A percentile compares a stretch with the other conserved stretches of the same genome.
Conservation (phyloP, 2,329 filamentous ascomycete genomes). For the Calonectria pauciramosa region DNA sequence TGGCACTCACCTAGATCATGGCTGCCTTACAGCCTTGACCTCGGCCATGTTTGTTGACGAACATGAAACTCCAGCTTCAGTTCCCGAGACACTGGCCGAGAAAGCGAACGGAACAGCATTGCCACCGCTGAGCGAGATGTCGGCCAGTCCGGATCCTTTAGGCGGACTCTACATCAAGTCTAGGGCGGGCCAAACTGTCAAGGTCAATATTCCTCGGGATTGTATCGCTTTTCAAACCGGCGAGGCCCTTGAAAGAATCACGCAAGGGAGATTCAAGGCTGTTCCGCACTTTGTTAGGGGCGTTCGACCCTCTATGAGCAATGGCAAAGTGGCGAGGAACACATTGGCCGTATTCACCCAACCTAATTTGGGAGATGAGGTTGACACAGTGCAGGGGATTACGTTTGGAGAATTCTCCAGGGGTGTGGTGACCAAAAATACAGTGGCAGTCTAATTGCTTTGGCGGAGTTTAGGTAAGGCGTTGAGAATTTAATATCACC, state of each 20-base stretch:
- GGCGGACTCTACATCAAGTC: slow-evolving; percentile 95
- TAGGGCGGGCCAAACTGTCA: slow-evolving; percentile 83
- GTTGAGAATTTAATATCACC: background rate
- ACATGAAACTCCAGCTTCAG: slow-evolving; percentile 54
- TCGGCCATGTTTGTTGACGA: slow-evolving; percentile 98
- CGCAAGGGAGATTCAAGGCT: slow-evolving; percentile 87
- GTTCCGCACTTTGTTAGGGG: slow-evolving; percentile 97
- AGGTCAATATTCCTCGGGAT: slow-evolving; percentile 91
- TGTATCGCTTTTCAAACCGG: slow-evolving; percentile 97
- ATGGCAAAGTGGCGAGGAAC: slow-evolving; percentile 77
- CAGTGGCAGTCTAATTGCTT: slow-evolving; percentile 51
- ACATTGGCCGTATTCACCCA: slow-evolving; percentile 98
- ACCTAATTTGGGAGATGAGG: slow-evolving; percentile 87
- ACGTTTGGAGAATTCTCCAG: slow-evolving; percentile 84
- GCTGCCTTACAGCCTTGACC: slow-evolving; percentile 93
- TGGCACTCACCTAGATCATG: slow-evolving; percentile 90
- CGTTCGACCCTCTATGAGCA: slow-evolving; percentile 67
- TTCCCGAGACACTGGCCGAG: slow-evolving; percentile 39
- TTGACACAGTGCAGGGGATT: slow-evolving; percentile 76
- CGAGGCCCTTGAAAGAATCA: slow-evolving; percentile 91
- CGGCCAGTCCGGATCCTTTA: slow-evolving; percentile 82
- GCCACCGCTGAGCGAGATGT: slow-evolving; percentile 76
- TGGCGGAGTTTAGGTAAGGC: background rate
- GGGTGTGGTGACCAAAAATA: slow-evolving; percentile 71
- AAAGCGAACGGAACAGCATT: slow-evolving; percentile 46